Evolutionary conservation across 176 grass and related monocot genomes (phyloP), one percentile per base, ranked within the genome.

Genomic region (Secale cereale): DNA sequence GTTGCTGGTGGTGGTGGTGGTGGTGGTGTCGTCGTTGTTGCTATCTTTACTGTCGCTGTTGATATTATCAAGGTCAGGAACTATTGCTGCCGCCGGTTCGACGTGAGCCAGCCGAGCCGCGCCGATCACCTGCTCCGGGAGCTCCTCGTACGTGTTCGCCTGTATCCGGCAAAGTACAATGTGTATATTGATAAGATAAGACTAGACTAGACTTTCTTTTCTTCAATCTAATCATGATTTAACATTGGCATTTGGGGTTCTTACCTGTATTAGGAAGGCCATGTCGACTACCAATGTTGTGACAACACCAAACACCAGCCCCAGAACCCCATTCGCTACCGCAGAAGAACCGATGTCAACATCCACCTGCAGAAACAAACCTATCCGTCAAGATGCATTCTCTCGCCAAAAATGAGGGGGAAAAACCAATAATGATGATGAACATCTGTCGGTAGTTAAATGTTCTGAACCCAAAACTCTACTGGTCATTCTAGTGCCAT

Each of bases 201-300:
- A 57, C 26, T n/a, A 4, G 5, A 57, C 26, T n/a, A 65, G 4
- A 12, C 30, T 26, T 72, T 11, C 0, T 22, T 11, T 28, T 69
- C 23, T 23, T 30, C 27, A 31, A 52, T 59, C 17, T 57, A 81
- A 0, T 33, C 48, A 57, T 40, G n/a, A 4, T 31, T 67, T 7
- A 43, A 29, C 4, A 33, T 40, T 78, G 40, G 10, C 45, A 52
- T 48, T 50, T 63, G 46, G 82, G 37, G 15, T 20, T 62, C 30
- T n/a, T 67, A 93, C 95, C 92, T 99, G 97, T 72, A 96, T 87
- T 57, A 99, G 90, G 66, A 99, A 99, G 52, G 97, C 97, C 88
- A 99, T 99, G 74, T 96, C 94, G 70, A 99, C 94, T 28, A 94
- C 94, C 81, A 99, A 80, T 28, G 88, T 94, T 48, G 91, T 88